phyloP scores from a whole-genome alignment of 805 yeast genomes.

The Hanseniaspora meyeri region DNA sequence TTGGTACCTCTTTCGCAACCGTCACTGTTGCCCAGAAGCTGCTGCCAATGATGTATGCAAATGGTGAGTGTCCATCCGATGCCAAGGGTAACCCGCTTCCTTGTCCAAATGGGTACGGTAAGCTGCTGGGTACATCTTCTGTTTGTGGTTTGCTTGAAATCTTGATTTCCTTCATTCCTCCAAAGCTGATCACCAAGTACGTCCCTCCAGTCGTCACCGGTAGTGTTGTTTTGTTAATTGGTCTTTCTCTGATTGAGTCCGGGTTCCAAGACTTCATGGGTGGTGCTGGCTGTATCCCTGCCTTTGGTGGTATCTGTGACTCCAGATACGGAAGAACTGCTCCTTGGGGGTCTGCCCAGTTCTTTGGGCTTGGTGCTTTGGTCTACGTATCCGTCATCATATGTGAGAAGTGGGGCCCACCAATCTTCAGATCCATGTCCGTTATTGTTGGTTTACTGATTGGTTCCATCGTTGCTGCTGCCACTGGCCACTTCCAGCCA shows the following conservation, averaged over 20 bases:
- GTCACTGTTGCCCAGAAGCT: conserved; percentile 67
- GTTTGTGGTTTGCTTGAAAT: conserved; percentile 68
- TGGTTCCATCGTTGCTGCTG: conserved; percentile 89
- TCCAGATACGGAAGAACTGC: conserved; percentile 26
- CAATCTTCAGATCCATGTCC: conserved; percentile 89
- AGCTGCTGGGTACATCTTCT: conserved; percentile 68
- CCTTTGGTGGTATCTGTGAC: conserved; percentile 39
- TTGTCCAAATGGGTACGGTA: conserved; percentile 86
- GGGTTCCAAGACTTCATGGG: conserved; percentile 84
- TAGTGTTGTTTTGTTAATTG: conserved; percentile 80
- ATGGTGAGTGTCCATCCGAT: conserved; percentile 53
- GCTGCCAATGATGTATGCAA: conserved; percentile 65
- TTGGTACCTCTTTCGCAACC: conserved; percentile 84
- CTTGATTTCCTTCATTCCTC: conserved; percentile 62
- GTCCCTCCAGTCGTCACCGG: conserved; percentile 91
- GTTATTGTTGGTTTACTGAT: conserved; percentile 72
- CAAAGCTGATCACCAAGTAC: conserved; percentile 50
- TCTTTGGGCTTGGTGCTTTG: conserved; percentile 75
- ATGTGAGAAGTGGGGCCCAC: conserved; percentile 81
- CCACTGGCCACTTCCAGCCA: conserved; percentile 57
- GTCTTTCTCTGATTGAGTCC: conserved; percentile 51
- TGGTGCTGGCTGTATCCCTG: conserved; percentile 59
- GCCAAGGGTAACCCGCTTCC: conserved; percentile 49
- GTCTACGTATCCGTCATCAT: conserved; percentile 64
- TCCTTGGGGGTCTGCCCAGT: conserved; percentile 74